Base-by-base conservation (phyloP, 2,329 filamentous ascomycete species). In the Truncatella angustata region DNA sequence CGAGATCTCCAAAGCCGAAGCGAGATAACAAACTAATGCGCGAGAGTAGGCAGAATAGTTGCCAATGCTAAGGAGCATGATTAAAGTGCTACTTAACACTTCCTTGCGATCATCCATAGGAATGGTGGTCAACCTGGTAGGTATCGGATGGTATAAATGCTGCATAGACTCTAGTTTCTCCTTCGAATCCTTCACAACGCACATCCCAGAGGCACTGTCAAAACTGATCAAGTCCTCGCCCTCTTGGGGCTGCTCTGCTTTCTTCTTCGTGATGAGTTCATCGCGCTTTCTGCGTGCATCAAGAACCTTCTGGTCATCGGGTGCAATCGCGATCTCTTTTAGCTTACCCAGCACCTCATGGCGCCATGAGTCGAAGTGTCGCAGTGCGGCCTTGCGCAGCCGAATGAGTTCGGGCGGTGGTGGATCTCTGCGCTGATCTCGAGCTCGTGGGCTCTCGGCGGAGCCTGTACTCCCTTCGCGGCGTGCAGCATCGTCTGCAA, bases 291-390 rank as follows among this genome's bases (percentile, higher is more conserved):
- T 70, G 20, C 79, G 71, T 57, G 78, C 76, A 12, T 71, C 73
- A 39, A 72, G 59, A 45, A 79, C 75, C 61, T 74, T 75, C 54
- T 67, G 67, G 30, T 74, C 74, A 50, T 81, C 78, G 10, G 76
- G 68, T 3, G 75, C 71, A 11, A 80, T 74, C 11, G 85, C 70
- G 3, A 91, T 80, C 59, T 93, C 87, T 44, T 84, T 85, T 1
- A 96, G 75, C 40, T 86, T 81, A 16, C 78, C 71, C n/a, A 91
- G 75, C 1, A 93, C 85, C 28, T 83, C 79, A 23, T 82, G 79
- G 53, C 85, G 78, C 92, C 91, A 96, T n/a, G 84, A 80, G 56
- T 91, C 84, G 61, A 92, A 90, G 62, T 89, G 82, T 39, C 77
- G 73, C 11, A 94, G 67, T 1, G 88, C 83, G 4, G 82, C 81